phyloP scores from a whole-genome alignment of 1,284 basidiomycete species.

The Prillingera fragicola region DNA sequence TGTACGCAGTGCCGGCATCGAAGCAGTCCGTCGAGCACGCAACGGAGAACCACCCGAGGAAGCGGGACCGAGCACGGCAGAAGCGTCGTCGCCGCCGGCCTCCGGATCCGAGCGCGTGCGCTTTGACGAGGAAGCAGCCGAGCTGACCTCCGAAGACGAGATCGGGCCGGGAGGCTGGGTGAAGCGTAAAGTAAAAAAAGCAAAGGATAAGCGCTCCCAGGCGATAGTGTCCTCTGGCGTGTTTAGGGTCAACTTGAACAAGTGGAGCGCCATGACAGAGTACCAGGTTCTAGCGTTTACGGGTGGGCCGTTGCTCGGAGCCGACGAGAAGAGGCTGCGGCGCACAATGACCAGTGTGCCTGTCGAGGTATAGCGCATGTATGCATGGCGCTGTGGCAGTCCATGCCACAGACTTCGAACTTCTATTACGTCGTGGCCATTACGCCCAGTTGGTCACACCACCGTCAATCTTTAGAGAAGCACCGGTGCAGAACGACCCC shows the following conservation, averaged over 20 bases:
- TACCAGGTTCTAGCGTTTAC: conserved; percentile 45
- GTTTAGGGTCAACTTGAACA: conserved; percentile 53
- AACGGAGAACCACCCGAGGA: background rate
- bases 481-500: conserved; percentile 21
- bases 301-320: conserved; percentile 43
- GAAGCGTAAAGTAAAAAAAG: conserved; percentile 26
- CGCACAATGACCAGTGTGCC: conserved; percentile 33
- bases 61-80: conserved; percentile 7
- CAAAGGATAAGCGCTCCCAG: conserved; percentile 4
- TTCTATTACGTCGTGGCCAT: no score
- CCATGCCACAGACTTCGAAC: no score
- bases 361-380: no score
- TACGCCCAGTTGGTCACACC: conserved; percentile 7
- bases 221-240: conserved; percentile 37
- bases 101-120: conserved; percentile 20
- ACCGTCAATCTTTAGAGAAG: conserved; percentile 27
- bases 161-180: conserved; percentile 40
- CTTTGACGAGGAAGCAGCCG: conserved; percentile 9
- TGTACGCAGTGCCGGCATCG: conserved; percentile 41
- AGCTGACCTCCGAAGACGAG: conserved; percentile 34
- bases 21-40: conserved; percentile 20
- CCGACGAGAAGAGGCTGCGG: conserved; percentile 51
- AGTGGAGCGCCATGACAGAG: conserved; percentile 35
- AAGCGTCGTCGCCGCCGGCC: conserved; percentile 21
- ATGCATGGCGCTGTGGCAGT: no score